phyloP scores from a whole-genome alignment of 1,139 yeast species.

The Zygosaccharomyces sapae region DNA sequence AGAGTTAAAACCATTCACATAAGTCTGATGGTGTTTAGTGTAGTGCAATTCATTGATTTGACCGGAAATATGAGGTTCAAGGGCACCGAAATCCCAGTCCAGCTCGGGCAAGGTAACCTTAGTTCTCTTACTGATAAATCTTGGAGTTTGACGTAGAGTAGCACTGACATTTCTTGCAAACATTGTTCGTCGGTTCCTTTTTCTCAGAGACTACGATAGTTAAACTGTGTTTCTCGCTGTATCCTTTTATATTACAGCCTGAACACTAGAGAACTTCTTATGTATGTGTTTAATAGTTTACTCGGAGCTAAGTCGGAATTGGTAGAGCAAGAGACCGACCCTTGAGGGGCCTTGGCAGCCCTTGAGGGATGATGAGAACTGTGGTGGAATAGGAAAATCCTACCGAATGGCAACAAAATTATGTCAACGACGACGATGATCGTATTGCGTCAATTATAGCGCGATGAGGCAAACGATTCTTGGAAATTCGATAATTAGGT shows the following conservation, averaged over 20 bases:
- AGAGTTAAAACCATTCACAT: constrained; percentile 81
- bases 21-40: constrained; percentile 91
- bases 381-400: not conserved
- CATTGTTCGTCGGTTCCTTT: constrained; percentile 12
- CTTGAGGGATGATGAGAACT: not conserved
- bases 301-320: constrained; percentile 6
- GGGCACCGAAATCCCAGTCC: constrained; percentile 81
- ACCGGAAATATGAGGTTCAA: constrained; percentile 88
- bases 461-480: constrained; percentile 4
- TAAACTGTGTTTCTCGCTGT: too few relatives aligned
- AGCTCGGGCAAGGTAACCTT: constrained; percentile 80
- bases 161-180: constrained; percentile 14
- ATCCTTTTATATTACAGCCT: too few relatives aligned
- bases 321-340: constrained; percentile 1
- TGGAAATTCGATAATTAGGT: constrained; percentile 1
- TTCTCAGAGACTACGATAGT: too few relatives aligned
- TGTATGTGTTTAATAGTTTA: too few relatives aligned
- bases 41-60: constrained; percentile 88
- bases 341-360: too few relatives aligned
- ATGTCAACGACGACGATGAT: not conserved
- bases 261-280: too few relatives aligned
- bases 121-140: constrained; percentile 40
- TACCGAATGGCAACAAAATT: too few relatives aligned
- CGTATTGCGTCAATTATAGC: constrained; percentile 5
- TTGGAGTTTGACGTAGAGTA: constrained; percentile 11